Conservation (phyloP, 75 land plant genomes). For the Picea sitchensis region DNA sequence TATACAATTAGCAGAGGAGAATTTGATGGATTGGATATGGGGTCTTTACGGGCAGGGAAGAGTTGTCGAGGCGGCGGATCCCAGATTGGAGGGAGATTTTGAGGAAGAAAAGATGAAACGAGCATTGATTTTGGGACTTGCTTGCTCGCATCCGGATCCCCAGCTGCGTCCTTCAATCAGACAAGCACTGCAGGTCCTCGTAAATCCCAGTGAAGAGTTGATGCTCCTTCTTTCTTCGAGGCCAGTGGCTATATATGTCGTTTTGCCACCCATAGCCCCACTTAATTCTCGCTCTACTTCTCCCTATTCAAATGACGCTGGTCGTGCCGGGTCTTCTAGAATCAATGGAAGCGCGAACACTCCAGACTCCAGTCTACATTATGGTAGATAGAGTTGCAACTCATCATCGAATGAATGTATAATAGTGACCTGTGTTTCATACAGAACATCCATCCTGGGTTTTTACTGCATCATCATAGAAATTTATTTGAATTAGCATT, state of each 20-base stretch:
- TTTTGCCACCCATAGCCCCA: background rate
- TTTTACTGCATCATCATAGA: too few species aligned
- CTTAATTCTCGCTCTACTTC: background rate
- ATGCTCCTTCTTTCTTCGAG: background rate
- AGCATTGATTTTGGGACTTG: background rate
- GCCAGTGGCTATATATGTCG: background rate
- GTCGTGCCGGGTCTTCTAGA: too few species aligned
- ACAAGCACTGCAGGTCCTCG: constrained; percentile 15
- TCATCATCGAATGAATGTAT: too few species aligned
- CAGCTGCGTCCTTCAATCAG: constrained; percentile 10
- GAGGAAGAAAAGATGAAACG: background rate
- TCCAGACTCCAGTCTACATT: too few species aligned
- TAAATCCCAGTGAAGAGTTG: background rate
- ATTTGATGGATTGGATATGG: constrained; percentile 71
- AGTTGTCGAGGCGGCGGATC: background rate
- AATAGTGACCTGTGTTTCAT: too few species aligned
- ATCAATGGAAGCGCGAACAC: too few species aligned
- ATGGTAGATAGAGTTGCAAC: too few species aligned
- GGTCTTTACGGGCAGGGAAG: constrained; percentile 28
- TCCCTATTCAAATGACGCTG: too few species aligned
- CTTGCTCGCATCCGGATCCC: background rate
- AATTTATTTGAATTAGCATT: too few species aligned
- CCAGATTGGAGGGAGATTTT: background rate
- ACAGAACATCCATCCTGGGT: too few species aligned
- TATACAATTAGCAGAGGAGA: constrained; percentile 26